phyloP scores from a whole-genome alignment of 192 early-diverging fungal species.

The Geranomyces variabilis region DNA sequence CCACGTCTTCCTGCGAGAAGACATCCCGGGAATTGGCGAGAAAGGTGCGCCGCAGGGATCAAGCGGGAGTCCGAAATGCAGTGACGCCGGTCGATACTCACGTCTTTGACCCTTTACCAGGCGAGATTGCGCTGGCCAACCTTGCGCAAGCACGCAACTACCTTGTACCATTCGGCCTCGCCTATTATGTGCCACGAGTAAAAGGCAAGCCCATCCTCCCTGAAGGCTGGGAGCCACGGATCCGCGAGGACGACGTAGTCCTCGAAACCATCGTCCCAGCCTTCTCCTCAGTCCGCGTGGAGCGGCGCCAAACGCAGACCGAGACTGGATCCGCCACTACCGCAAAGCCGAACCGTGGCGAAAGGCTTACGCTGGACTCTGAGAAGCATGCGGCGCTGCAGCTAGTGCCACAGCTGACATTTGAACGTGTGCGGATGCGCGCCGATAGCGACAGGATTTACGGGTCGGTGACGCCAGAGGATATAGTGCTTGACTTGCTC shows the following conservation, averaged over 20 bases:
- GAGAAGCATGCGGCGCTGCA: constrained; percentile 10
- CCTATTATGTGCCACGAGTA: constrained; percentile 43
- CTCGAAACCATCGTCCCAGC: constrained; percentile 41
- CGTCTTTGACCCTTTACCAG: constrained; percentile 6
- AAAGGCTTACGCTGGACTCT: not conserved
- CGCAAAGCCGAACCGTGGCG: not conserved
- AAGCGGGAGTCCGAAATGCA: not conserved
- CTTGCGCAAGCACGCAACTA: constrained; percentile 38
- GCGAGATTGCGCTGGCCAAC: constrained; percentile 33
- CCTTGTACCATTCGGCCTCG: constrained; percentile 41
- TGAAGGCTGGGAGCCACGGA: constrained; percentile 39
- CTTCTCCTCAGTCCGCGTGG: constrained; percentile 27
- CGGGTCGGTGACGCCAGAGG: constrained; percentile 36
- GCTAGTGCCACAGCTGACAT: constrained; percentile 11
- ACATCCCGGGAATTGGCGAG: constrained; percentile 57
- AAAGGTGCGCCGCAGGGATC: constrained; percentile 42
- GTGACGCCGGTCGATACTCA: not conserved
- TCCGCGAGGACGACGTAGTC: constrained; percentile 22
- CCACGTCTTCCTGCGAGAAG: constrained; percentile 35
- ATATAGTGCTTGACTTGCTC: constrained; percentile 25
- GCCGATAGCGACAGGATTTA: constrained; percentile 30
- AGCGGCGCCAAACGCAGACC: constrained; percentile 1
- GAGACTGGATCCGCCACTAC: not conserved
- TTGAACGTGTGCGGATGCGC: constrained; percentile 30
- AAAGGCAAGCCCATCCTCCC: constrained; percentile 44